Evolutionary conservation across 768 basidiomycete genomes (phyloP).

Genomic region (Naganishia friedmannii): DNA sequence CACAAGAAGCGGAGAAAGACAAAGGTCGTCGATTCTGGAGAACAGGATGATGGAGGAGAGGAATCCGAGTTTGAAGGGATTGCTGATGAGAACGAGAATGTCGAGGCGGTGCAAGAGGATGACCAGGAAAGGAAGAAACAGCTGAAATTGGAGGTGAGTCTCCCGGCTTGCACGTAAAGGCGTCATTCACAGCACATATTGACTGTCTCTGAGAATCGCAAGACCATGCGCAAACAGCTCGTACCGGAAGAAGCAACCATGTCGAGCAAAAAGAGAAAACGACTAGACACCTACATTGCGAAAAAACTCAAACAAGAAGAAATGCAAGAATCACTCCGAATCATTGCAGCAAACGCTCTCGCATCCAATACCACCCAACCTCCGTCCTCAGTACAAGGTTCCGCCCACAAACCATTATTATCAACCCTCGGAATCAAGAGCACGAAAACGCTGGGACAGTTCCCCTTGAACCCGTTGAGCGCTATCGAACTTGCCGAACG

Average conservation of each 20-base stretch:
- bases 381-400: constrained; percentile 27
- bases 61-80: constrained; percentile 27
- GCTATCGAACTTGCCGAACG: constrained; percentile 42
- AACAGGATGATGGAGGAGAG: constrained; percentile 40
- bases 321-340: constrained; percentile 41
- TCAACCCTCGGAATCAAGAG: constrained; percentile 34
- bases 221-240: constrained; percentile 23
- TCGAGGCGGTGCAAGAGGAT: constrained; percentile 62
- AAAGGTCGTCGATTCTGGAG: constrained; percentile 26
- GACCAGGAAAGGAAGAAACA: constrained; percentile 61
- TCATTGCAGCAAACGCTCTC: constrained; percentile 39
- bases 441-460: constrained; percentile 47
- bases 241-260: constrained; percentile 61
- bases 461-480: constrained; percentile 42
- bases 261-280: constrained; percentile 78
- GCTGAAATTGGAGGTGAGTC: constrained; percentile 63
- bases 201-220: background rate
- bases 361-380: constrained; percentile 37
- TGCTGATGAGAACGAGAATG: constrained; percentile 56
- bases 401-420: constrained; percentile 17
- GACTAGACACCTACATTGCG: constrained; percentile 89
- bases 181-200: background rate
- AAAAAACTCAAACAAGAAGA: constrained; percentile 51
- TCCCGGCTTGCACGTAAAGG: background rate
- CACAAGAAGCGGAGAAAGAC: constrained; percentile 63